Evolutionary conservation across 1,284 basidiomycete species (phyloP).

Genomic region (Filobasidium uniguttulatum): DNA sequence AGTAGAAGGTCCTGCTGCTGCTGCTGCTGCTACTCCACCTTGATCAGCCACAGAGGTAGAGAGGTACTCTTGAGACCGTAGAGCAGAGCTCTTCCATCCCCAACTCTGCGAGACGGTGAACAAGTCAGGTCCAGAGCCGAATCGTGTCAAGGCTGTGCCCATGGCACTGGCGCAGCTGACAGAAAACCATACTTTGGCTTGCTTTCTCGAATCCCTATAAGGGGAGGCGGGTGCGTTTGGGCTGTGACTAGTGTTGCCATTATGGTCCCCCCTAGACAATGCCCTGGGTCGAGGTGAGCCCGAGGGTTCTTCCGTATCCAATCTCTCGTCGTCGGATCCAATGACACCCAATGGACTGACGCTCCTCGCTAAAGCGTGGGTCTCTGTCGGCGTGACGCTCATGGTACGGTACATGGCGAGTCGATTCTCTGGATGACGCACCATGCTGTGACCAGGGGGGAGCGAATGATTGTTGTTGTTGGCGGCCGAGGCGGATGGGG

Average conservation of each 20-base stretch:
- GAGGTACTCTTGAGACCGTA: conserved; percentile 36
- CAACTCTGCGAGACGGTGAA: conserved; percentile 52
- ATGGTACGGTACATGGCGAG: conserved; percentile 11
- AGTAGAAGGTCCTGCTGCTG: conserved; percentile 42
- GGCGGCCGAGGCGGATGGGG: conserved; percentile 17
- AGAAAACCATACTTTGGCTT: conserved; percentile 52
- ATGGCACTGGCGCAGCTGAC: conserved; percentile 68
- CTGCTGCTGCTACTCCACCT: too few species aligned
- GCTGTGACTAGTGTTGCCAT: too few species aligned
- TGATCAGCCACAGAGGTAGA: conserved; percentile 3
- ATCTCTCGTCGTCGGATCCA: conserved; percentile 5
- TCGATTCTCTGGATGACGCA: not conserved
- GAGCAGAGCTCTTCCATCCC: conserved; percentile 41
- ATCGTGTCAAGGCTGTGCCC: conserved; percentile 67
- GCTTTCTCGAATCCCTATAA: conserved; percentile 35
- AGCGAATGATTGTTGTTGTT: conserved; percentile 15
- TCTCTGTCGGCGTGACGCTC: conserved; percentile 9
- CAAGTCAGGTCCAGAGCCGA: conserved; percentile 67
- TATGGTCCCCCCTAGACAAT: too few species aligned
- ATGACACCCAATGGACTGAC: conserved; percentile 2
- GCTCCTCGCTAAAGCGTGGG: not conserved
- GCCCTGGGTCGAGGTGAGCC: too few species aligned
- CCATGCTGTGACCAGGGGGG: conserved; percentile 4
- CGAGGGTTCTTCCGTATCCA: not conserved
- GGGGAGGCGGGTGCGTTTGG: conserved; percentile 15